phyloP scores from a whole-genome alignment of 2,329 filamentous ascomycete genomes.

The Phaeosphaeriaceae sp. region DNA sequence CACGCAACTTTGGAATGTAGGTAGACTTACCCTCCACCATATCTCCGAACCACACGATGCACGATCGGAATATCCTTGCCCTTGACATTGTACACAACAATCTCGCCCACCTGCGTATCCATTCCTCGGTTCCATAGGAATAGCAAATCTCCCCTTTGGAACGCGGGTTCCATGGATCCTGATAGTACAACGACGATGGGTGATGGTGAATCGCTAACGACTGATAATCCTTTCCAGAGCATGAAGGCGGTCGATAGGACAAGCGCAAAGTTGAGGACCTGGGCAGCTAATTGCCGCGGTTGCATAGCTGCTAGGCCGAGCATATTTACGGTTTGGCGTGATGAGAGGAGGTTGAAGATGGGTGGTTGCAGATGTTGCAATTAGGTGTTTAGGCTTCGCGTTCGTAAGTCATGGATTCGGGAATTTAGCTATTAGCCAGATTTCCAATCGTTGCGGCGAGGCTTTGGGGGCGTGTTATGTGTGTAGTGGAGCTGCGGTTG shows the following conservation, averaged over 20 bases:
- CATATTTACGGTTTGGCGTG: constrained; percentile 33
- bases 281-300: constrained; percentile 79
- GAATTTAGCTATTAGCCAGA: too few species aligned
- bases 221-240: constrained; percentile 86
- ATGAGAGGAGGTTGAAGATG: neutral
- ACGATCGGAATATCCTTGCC: constrained; percentile 98
- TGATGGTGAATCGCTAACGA: constrained; percentile 68
- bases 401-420: neutral
- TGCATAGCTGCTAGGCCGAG: constrained; percentile 65
- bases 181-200: constrained; percentile 85
- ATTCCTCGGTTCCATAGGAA: constrained; percentile 75
- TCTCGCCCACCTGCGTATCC: constrained; percentile 72
- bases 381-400: neutral
- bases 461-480: neutral
- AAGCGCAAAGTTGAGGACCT: constrained; percentile 88
- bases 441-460: neutral
- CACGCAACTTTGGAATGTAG: neutral
- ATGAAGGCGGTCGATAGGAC: constrained; percentile 92
- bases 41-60: constrained; percentile 81
- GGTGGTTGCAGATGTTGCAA: neutral
- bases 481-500: constrained; percentile 19
- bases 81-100: constrained; percentile 82
- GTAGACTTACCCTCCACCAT: constrained; percentile 61
- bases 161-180: constrained; percentile 84
- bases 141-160: constrained; percentile 77